Base-by-base conservation (phyloP, 352 stramenopile genomes). In the Albugo laibachii region DNA sequence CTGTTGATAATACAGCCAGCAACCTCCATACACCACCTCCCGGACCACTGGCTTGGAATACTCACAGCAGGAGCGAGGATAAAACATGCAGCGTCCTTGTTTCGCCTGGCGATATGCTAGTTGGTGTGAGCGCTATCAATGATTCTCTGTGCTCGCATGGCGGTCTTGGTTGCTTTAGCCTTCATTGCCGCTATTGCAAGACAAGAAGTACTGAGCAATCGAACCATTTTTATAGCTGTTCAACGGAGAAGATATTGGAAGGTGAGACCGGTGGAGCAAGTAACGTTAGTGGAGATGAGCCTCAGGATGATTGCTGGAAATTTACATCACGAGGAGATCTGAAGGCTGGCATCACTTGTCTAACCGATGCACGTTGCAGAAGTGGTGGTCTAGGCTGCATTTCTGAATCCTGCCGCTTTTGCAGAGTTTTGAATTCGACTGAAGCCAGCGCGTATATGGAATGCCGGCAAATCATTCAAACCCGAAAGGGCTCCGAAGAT, bases 301-400 rank as follows among this genome's bases (percentile, higher is more conserved):
- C 8, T 31, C 24, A 8, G 8, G 24, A 31, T 31, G 8, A 3
- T 31, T 31, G 24, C 8, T 31, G 24, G 24, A 31, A 31, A 31
- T 31, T 31, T 31, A 8, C 24, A 31, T 57, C 54, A 5, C 3
- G 27, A 0, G 57, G 51, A 8, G 57, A 67, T 46, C 36, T 36
- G 1, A 39, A 13, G 15, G 57, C 40, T 5, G 56, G 56, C 6
- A 52, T 60, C 36, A 24, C 45, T 27, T 45, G 53, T 38, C 40
- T 62, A n/a, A 58, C 48, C 18, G 53, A 62, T 42, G 10, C 45
- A 10, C 41, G 19, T 13, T 67, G 59, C 27, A 13, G 13, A 21
- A 21, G n/a, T 8, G 60, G 59, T 13, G 59, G 54, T 2, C 15
- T 58, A 12, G 56, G 59, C 1, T 67, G 56, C 36, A 52, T 59